Percentiles rank a stretch among this genome's conserved stretches.
phyloP scores from a whole-genome alignment of 2,329 filamentous ascomycete genomes.

The Macrophomina phaseolina region DNA sequence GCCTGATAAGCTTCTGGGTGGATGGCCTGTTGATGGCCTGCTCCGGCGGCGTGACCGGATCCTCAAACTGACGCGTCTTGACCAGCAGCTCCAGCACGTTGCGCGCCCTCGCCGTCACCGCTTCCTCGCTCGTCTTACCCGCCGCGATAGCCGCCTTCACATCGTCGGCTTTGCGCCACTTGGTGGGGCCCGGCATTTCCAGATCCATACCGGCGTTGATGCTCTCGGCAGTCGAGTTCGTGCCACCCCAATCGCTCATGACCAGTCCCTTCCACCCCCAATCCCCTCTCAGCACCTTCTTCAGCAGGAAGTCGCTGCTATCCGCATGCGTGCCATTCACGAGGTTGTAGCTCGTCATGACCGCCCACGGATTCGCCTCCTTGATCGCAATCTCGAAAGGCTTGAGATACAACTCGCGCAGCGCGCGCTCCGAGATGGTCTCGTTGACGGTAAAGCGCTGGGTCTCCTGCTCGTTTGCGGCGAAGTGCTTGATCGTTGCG shows the following conservation, averaged over 20 bases:
- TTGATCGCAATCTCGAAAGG: slow-evolving; percentile 76
- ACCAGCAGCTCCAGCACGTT: slow-evolving; percentile 68
- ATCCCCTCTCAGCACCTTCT: slow-evolving; percentile 48
- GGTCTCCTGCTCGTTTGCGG: slow-evolving; percentile 75
- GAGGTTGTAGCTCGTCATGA: slow-evolving; percentile 73
- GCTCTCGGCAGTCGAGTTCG: slow-evolving; percentile 45
- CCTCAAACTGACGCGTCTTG: slow-evolving; percentile 64
- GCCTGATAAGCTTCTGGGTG: slow-evolving; percentile 65
- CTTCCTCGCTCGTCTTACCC: slow-evolving; percentile 55
- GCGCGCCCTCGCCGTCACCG: slow-evolving; percentile 48
- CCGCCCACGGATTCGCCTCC: slow-evolving; percentile 69
- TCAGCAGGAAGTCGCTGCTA: slow-evolving; percentile 48
- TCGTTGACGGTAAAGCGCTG: slow-evolving; percentile 69
- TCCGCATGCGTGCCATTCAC: slow-evolving; percentile 63
- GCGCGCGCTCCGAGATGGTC: slow-evolving; percentile 66
- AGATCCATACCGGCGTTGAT: slow-evolving; percentile 47
- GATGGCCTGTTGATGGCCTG: slow-evolving; percentile 58
- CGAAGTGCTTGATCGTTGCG: slow-evolving; percentile 80
- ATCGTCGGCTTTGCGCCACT: slow-evolving; percentile 45
- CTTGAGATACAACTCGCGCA: slow-evolving; percentile 73
- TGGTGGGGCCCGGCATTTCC: slow-evolving; percentile 49
- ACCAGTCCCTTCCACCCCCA: slow-evolving; percentile 49
- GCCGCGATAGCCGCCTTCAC: slow-evolving; percentile 41
- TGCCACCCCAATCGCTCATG: slow-evolving; percentile 51
- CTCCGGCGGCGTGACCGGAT: slow-evolving; percentile 61